phyloP scores from a whole-genome alignment of 371 early-diverging fungal species.

The Actinomortierella ambigua region DNA sequence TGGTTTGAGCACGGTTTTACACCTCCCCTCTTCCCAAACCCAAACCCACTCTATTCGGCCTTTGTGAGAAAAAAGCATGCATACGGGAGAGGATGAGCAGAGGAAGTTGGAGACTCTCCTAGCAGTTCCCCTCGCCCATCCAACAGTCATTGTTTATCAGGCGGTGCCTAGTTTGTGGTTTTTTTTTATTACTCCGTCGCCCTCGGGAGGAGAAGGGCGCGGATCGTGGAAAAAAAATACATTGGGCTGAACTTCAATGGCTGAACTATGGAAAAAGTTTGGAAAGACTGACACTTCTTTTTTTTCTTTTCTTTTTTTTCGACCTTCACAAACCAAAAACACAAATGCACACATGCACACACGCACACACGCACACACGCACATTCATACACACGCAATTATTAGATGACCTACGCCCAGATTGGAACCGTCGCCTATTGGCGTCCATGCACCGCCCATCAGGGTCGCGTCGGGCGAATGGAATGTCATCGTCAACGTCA shows the following conservation, averaged over 20 bases:
- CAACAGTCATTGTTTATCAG: too few species aligned
- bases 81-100: too few species aligned
- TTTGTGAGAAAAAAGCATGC: constrained; percentile 5
- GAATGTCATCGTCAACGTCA: constrained; percentile 44
- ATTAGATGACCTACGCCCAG: constrained; percentile 81
- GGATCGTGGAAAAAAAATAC: not conserved
- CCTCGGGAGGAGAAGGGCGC: not conserved
- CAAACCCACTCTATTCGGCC: too few species aligned
- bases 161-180: not conserved
- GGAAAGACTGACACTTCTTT: not conserved
- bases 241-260: too few species aligned
- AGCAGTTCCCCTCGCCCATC: too few species aligned
- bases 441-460: constrained; percentile 39
- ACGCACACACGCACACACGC: too few species aligned
- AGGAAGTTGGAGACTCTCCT: too few species aligned
- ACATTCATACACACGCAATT: not conserved
- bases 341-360: too few species aligned
- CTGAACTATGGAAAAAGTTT: too few species aligned
- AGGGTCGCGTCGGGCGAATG: constrained; percentile 52
- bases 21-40: too few species aligned
- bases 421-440: constrained; percentile 59
- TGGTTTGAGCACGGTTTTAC: too few species aligned
- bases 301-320: not conserved
- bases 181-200: not conserved
- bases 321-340: not conserved